phyloP scores from a whole-genome alignment of 495 filamentous ascomycete genomes.

The Penicillium antarcticum region DNA sequence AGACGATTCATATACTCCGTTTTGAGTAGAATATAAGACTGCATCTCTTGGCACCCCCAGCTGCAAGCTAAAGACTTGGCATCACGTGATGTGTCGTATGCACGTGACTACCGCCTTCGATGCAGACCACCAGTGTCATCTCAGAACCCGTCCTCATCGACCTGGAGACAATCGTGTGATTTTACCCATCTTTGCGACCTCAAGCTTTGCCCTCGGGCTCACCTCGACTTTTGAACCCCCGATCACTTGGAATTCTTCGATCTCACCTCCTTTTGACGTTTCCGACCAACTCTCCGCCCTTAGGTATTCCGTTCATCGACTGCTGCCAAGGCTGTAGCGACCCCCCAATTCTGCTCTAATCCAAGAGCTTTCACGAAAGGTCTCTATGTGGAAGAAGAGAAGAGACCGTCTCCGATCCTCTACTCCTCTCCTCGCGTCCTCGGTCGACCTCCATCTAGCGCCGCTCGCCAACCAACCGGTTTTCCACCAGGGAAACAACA shows the following conservation, averaged over 20 bases:
- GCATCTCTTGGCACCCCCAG: neutral
- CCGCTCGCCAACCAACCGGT: constrained; percentile 21
- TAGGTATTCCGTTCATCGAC: constrained; percentile 19
- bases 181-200: constrained; percentile 15
- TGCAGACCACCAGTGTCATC: constrained; percentile 39
- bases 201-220: constrained; percentile 1
- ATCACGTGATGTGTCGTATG: constrained; percentile 28
- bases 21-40: neutral
- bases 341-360: constrained; percentile 5
- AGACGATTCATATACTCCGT: neutral
- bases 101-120: constrained; percentile 40
- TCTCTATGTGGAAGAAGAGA: constrained; percentile 52
- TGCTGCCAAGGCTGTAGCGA: constrained; percentile 2
- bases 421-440: constrained; percentile 33
- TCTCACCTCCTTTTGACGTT: constrained; percentile 29
- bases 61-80: constrained; percentile 24
- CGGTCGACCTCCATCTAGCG: constrained; percentile 20
- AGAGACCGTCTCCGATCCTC: constrained; percentile 46
- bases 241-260: constrained; percentile 14
- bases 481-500: constrained; percentile 27
- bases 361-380: constrained; percentile 35
- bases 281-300: constrained; percentile 31
- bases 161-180: constrained; percentile 20
- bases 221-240: constrained; percentile 9
- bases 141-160: constrained; percentile 18